These are phyloP conservation scores for Verbena officinalis DNA, from an alignment of 257 asterid species.

Conservation along the genomic window DNA sequence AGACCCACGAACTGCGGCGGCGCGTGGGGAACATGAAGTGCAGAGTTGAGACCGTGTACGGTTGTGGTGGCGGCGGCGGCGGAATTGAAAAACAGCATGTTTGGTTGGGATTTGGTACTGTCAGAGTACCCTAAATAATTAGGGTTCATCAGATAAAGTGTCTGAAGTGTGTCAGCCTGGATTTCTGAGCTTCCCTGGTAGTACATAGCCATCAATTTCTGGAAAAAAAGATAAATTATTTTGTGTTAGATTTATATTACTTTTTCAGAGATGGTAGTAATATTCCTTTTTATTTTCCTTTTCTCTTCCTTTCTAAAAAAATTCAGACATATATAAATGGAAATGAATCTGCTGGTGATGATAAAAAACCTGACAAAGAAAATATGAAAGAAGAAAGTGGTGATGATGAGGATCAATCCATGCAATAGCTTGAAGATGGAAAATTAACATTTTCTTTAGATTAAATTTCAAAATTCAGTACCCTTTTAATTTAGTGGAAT, in stretches of 20 bases:
- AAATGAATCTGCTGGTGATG: too few species aligned
- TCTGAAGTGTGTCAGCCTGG: constrained; percentile 69
- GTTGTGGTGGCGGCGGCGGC: constrained; percentile 17
- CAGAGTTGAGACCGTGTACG: constrained; percentile 32
- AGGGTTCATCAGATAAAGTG: constrained; percentile 82
- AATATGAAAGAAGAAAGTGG: constrained; percentile 24
- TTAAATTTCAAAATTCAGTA: not conserved
- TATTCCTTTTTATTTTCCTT: not conserved
- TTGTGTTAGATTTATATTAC: too few species aligned
- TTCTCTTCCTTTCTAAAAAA: not conserved
- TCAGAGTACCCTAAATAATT: constrained; percentile 46
- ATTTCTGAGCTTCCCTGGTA: constrained; percentile 65
- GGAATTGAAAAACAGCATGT: constrained; percentile 47
- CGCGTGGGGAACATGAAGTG: constrained; percentile 38
- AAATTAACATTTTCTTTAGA: constrained; percentile 9
- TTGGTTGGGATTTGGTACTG: constrained; percentile 28
- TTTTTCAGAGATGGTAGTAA: too few species aligned
- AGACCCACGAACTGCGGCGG: constrained; percentile 45
- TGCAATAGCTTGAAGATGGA: constrained; percentile 35
- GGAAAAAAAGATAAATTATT: not conserved
- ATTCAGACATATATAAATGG: constrained; percentile 13
- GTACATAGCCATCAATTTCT: constrained; percentile 47
- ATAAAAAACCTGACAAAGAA: too few species aligned
- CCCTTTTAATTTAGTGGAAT: not conserved
- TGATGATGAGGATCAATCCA: constrained; percentile 37